These are phyloP conservation scores for Fraxinus cuspidata DNA, from an alignment of 257 asterid genomes.

Conservation along the genomic window DNA sequence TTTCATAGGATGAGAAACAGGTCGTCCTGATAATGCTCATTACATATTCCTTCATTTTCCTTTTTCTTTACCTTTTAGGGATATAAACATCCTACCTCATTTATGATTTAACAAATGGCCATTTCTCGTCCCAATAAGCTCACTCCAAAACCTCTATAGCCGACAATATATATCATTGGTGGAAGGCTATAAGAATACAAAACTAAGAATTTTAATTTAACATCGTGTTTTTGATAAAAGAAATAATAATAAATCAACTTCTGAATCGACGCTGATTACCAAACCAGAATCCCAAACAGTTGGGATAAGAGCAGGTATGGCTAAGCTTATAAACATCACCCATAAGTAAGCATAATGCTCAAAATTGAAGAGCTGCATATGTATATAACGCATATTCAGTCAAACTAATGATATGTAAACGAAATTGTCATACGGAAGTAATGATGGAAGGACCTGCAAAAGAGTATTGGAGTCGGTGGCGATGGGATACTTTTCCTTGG, in stretches of 20 bases:
- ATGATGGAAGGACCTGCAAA: slow-evolving; percentile 51
- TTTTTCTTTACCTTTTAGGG: not conserved
- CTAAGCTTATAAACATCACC: not conserved
- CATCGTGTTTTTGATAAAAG: not conserved
- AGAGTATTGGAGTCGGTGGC: slow-evolving; percentile 35
- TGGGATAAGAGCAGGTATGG: not conserved
- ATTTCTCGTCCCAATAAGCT: too few relatives aligned
- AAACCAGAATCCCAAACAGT: not conserved
- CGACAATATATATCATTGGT: not conserved
- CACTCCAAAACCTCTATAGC: too few relatives aligned
- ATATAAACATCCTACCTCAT: not conserved
- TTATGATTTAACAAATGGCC: too few relatives aligned
- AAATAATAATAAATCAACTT: not conserved
- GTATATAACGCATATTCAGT: too few relatives aligned
- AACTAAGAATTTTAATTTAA: not conserved
- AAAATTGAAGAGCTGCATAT: not conserved
- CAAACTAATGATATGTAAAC: too few relatives aligned
- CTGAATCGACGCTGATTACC: not conserved
- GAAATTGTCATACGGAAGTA: not conserved
- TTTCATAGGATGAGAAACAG: not conserved
- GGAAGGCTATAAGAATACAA: not conserved
- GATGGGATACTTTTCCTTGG: slow-evolving; percentile 71
- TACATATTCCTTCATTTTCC: not conserved
- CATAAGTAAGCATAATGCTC: not conserved
- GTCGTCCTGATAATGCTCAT: not conserved